Base-by-base conservation (phyloP, 768 basidiomycete genomes). In the Pluteus cervinus region DNA sequence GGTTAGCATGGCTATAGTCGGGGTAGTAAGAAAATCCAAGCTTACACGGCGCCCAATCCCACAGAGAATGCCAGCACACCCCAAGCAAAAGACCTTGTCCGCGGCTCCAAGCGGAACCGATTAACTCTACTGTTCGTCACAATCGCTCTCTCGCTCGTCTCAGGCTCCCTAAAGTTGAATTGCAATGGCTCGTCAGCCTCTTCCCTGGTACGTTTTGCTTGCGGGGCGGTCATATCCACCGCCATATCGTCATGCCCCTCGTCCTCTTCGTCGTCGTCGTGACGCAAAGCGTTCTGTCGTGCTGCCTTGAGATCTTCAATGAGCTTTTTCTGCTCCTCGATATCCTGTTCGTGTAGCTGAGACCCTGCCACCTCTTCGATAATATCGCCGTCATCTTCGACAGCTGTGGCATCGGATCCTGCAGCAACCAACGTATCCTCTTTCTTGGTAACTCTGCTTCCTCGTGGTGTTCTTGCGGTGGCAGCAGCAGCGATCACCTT, bases 1-100 rank as follows among this genome's bases (percentile, higher is more conserved):
- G 23, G 24, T 36, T 28, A 22, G 29, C 11, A 36, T 29, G 39
- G 25, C 20, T 17, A 9, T 30, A n/a, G 25, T 24, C 3, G 24
- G 26, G 10, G 5, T 22, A 41, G 4, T 24, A 24, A 36, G 33
- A 38, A 36, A 20, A 11, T 12, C 5, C 7, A 42, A 31, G n/a
- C 83, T 63, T 51, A 90, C 86, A 84, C 73, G 44, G 86, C 88
- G 34, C 85, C 75, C 56, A 86, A 64, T 20, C 88, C 88, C 34
- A 89, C 66, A 24, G 85, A 86, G 59, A 94, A 93, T 14, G 84
- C 83, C 24, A 85, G 70, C 14, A 84, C 66, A 24, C 89, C 89
- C 88, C 88, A 92, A 2, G 82, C 86, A 37, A 82, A 67, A 24
- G 80, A 79, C 60, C 83, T 86, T 48, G 76, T 73, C 51, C 76